Base-by-base conservation (phyloP, 1,284 basidiomycete species). In the Polyporus tsugae region DNA sequence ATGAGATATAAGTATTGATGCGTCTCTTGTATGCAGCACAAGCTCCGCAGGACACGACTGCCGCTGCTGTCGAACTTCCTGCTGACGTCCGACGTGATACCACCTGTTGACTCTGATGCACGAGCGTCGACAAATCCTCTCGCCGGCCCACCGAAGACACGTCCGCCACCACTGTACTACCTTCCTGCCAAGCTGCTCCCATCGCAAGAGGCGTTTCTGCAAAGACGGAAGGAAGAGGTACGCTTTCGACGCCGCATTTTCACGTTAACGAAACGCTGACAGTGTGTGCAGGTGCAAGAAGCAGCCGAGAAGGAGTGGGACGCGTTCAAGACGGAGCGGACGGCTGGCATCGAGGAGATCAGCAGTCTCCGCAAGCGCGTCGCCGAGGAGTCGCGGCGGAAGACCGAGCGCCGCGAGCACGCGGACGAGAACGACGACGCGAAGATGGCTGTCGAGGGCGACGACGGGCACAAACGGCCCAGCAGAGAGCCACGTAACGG, bases 31-130 rank as follows among this genome's bases (percentile, higher is more conserved):
- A 0, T 73, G 3, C 69, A 93, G 92, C 86, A 90, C 78, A 93
- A 93, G 78, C 85, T 91, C 69, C 88, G 91, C 70, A 85, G 87
- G 57, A 87, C 84, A 77, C 86, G 90, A 67, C 82, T 92, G 22
- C 90, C 92, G 3, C 75, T 90, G n/a, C 82, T 94, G 58, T 85
- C 91, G 68, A 90, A 92, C 78, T 95, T 92, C 82, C 82, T 94
- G 67, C 81, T 87, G 71, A 94, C 93, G 44, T 89, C 91, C 71
- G 93, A 94, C 79, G 80, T 80, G 65, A 88, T 94, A 65, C 85
- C 86, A 46, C 75, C 83, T 66, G 77, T 73, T n/a, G 70, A 71
- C 64, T 70, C 76, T 61, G 72, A 75, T 63, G 29, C 64, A 19
- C 59, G 68, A 38, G 55, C 75, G 41, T 64, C 74, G 58, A 76